These are phyloP conservation scores for Solanum corneliomulleri DNA, from an alignment of 257 asterid genomes.

Conservation along the genomic window DNA sequence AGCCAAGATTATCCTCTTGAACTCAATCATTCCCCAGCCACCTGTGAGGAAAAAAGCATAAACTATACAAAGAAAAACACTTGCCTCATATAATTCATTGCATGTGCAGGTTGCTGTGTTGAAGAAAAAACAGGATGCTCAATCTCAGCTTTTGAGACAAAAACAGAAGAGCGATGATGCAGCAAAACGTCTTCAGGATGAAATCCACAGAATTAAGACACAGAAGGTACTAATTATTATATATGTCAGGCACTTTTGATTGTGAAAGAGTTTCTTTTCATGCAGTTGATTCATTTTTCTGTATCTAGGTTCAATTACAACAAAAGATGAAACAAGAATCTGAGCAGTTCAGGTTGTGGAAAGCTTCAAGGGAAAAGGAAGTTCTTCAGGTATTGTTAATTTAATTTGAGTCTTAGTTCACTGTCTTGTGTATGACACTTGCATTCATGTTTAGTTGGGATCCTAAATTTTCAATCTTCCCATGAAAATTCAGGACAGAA, in stretches of 20 bases:
- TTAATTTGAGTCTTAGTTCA: background rate
- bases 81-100: conserved; percentile 6
- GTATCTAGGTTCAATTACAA: conserved; percentile 81
- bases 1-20: background rate
- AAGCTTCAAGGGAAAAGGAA: conserved; percentile 93
- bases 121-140: conserved; percentile 98
- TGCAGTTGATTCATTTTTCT: conserved; percentile 10
- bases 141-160: conserved; percentile 87
- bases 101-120: conserved; percentile 65
- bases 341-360: conserved; percentile 94
- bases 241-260: background rate
- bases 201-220: conserved; percentile 87
- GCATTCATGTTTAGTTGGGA: background rate
- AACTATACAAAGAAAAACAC: background rate
- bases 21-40: background rate
- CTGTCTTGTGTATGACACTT: background rate
- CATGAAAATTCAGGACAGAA: background rate
- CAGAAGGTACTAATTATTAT: conserved; percentile 47
- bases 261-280: background rate
- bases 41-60: background rate
- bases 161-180: conserved; percentile 97
- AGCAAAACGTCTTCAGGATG: conserved; percentile 75
- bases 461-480: background rate
- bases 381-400: conserved; percentile 68
- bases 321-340: conserved; percentile 98